Base-by-base conservation (phyloP, 371 early-diverging fungal genomes). In the Mortierella sp. region DNA sequence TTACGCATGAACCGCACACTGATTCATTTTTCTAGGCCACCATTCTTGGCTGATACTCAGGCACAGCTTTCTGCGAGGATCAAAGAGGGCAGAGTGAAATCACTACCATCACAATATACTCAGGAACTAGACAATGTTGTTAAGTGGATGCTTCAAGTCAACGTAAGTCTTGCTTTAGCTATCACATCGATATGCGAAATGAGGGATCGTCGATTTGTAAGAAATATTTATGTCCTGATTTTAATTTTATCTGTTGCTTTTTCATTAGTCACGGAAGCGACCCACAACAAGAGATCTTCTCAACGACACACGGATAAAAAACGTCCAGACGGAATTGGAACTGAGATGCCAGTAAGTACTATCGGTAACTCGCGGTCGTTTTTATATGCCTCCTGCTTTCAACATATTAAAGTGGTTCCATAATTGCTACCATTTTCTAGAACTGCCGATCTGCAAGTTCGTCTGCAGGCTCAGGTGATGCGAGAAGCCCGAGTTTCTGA, bases 21-120 rank as follows among this genome's bases (percentile, higher is more conserved):
- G 19, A 21, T 54, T 65, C 38, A 1, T 28, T 38, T 47, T 7
- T n/a, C 21, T 76, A 94, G 93, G 73, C 95, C 95, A 0, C 95
- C 95, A 0, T 94, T 94, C 73, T 91, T 92, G 70, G 92, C 93
- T 2, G 92, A 91, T 5, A 89, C 92, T 1, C 93, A 94, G 78
- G 71, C 88, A 3, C 86, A 83, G 2, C 87, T 94, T 4, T 82
- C 90, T 16, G 79, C 86, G 16, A 93, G 92, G 77, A 94, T 94
- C 58, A 87, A 85, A 58, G 73, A 84, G 1, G 95, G 93, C 11
- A 84, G 81, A 72, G 75, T 92, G 16, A 86, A 84, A 16, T 82
- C 82, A 31, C 80, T 94, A 4, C 93, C 94, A 7, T 47, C 84
- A n/a, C 83, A 81, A 48, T 94, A 92, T 79, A 92, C 93, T 1